Conservation (phyloP, 345 rosid species). For the Lepidium didymum region DNA sequence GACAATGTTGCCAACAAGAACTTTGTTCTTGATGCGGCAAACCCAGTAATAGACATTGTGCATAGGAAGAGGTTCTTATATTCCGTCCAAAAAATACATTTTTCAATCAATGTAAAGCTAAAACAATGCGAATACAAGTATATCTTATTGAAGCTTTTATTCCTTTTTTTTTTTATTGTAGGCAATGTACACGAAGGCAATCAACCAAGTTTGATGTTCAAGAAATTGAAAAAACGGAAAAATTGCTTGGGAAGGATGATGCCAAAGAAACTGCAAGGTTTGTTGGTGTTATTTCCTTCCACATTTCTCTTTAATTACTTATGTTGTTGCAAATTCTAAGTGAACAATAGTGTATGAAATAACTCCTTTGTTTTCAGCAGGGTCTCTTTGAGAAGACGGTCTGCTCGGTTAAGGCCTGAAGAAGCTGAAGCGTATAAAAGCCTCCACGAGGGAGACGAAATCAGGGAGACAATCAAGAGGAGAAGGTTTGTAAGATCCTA, state of each 20-base stretch:
- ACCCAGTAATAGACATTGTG: background rate
- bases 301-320: background rate
- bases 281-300: background rate
- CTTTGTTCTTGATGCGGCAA: conserved; percentile 9
- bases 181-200: conserved; percentile 18
- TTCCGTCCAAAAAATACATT: background rate
- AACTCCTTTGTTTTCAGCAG: conserved; percentile 11
- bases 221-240: conserved; percentile 15
- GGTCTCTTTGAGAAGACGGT: conserved; percentile 23
- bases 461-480: conserved; percentile 17
- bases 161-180: background rate
- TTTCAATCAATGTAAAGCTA: background rate
- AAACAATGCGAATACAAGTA: background rate
- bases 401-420: conserved; percentile 20
- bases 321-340: background rate
- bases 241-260: conserved; percentile 5
- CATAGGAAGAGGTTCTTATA: conserved; percentile 24
- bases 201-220: conserved; percentile 26
- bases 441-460: conserved; percentile 1
- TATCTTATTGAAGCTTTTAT: background rate
- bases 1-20: background rate
- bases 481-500: conserved; percentile 21
- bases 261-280: conserved; percentile 41
- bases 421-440: conserved; percentile 17
- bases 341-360: background rate